These are phyloP conservation scores for Niebla homalea DNA, from an alignment of 495 filamentous ascomycete species.

Conservation along the genomic window DNA sequence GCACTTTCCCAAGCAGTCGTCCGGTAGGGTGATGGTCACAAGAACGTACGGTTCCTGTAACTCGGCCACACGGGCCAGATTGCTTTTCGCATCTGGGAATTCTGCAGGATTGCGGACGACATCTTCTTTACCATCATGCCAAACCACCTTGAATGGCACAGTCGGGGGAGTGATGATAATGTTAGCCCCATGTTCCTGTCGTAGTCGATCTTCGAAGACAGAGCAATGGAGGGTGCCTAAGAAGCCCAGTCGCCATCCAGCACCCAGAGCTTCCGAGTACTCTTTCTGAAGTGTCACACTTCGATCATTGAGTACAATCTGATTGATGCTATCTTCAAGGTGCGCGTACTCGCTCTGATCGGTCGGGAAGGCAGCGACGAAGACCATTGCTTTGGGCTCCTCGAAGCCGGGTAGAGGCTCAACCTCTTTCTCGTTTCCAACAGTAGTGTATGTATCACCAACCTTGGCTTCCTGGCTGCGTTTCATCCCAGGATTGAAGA, in stretches of 20 bases:
- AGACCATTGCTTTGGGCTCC: constrained; percentile 97
- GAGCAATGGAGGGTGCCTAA: constrained; percentile 94
- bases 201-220: constrained; percentile 92
- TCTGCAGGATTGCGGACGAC: constrained; percentile 73
- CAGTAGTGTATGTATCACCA: constrained; percentile 85
- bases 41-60: constrained; percentile 77
- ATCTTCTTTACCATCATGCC: constrained; percentile 54
- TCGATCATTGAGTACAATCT: constrained; percentile 86
- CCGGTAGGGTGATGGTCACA: constrained; percentile 79
- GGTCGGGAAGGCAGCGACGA: constrained; percentile 88
- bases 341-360: constrained; percentile 79
- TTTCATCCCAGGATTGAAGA: constrained; percentile 98
- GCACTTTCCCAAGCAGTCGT: constrained; percentile 84
- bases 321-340: constrained; percentile 87
- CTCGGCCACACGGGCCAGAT: constrained; percentile 43
- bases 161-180: constrained; percentile 96
- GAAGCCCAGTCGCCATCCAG: constrained; percentile 89
- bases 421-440: constrained; percentile 64
- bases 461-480: constrained; percentile 87
- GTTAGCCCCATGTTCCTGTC: constrained; percentile 85
- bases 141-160: constrained; percentile 78
- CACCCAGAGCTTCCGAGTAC: constrained; percentile 80
- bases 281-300: constrained; percentile 91
- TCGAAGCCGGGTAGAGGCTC: constrained; percentile 83
- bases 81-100: constrained; percentile 64